Percentiles rank a stretch among this genome's conserved stretches.
Conservation (phyloP, 2,329 filamentous ascomycete species). For the Arthroderma sp. region DNA sequence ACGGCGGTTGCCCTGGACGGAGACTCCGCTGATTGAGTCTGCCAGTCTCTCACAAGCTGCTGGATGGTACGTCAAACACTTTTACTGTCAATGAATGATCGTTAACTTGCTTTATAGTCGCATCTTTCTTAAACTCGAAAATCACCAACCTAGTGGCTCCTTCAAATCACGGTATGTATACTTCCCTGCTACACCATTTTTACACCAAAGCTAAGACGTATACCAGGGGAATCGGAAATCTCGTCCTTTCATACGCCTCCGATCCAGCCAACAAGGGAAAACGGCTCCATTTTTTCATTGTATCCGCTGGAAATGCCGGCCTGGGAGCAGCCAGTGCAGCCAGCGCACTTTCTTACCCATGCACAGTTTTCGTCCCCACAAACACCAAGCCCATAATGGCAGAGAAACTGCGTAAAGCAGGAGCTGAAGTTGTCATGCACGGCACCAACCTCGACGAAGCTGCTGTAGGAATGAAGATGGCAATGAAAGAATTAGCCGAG, state of each 20-base stretch:
- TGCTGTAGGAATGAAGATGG: conserved; percentile 39
- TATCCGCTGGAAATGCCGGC: conserved; percentile 72
- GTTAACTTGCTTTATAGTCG: conserved; percentile 39
- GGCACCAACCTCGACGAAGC: conserved; percentile 59
- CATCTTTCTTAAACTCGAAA: conserved; percentile 75
- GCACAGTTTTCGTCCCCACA: conserved; percentile 62
- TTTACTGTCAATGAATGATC: background rate
- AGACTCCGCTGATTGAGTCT: conserved; percentile 59
- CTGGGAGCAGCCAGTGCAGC: conserved; percentile 68
- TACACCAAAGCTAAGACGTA: conserved; percentile 1
- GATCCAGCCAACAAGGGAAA: conserved; percentile 29
- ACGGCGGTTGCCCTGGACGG: conserved; percentile 46
- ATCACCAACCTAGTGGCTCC: conserved; percentile 69
- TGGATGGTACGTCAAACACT: conserved; percentile 50
- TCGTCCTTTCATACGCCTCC: conserved; percentile 44
- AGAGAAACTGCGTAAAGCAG: conserved; percentile 54
- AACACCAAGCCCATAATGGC: conserved; percentile 57
- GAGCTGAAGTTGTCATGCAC: conserved; percentile 53
- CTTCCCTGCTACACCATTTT: background rate
- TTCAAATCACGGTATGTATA: conserved; percentile 56
- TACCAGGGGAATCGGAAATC: conserved; percentile 51
- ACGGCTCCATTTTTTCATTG: conserved; percentile 60
- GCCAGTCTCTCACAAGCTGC: conserved; percentile 53
- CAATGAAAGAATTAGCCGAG: conserved; percentile 23
- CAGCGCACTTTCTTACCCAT: conserved; percentile 46